Percentiles rank a stretch among this genome's conserved stretches.
Evolutionary conservation across 169 alveolate genomes (phyloP).

Genomic region (Eimeria acervulina): DNA sequence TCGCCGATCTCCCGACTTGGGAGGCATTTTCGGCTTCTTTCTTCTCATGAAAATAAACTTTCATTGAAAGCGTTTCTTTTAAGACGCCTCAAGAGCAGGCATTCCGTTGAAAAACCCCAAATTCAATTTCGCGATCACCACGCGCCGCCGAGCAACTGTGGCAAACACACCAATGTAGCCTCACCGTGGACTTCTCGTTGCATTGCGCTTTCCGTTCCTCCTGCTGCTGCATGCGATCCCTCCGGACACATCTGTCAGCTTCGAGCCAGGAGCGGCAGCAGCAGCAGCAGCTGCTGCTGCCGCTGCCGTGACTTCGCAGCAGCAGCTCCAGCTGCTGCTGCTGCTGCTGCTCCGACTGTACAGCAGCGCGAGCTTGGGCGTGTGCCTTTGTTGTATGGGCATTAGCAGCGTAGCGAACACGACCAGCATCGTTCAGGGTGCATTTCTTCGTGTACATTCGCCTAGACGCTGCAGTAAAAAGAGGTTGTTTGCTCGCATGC

Average conservation of each 20-base stretch:
- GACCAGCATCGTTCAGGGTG: too few species aligned
- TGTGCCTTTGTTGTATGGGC: neutral
- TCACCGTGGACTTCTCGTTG: neutral
- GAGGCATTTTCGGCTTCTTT: neutral
- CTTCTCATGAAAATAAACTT: neutral
- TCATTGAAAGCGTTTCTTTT: neutral
- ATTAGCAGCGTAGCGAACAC: too few species aligned
- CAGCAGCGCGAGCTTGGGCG: neutral
- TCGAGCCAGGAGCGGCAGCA: neutral
- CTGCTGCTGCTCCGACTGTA: too few species aligned
- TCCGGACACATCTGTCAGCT: neutral
- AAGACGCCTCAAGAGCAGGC: neutral
- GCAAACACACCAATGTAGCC: neutral
- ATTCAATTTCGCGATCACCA: neutral
- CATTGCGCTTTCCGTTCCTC: neutral
- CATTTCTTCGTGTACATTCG: too few species aligned
- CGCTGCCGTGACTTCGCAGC: too few species aligned
- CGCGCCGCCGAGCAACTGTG: neutral
- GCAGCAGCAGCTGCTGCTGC: too few species aligned
- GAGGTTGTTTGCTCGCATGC: too few species aligned
- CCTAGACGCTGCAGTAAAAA: too few species aligned
- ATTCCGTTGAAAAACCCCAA: neutral
- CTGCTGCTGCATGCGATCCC: neutral
- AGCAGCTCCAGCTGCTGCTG: too few species aligned
- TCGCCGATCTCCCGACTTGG: neutral